Conservation (phyloP, 495 filamentous ascomycete species). For the Pseudevernia furfuracea region DNA sequence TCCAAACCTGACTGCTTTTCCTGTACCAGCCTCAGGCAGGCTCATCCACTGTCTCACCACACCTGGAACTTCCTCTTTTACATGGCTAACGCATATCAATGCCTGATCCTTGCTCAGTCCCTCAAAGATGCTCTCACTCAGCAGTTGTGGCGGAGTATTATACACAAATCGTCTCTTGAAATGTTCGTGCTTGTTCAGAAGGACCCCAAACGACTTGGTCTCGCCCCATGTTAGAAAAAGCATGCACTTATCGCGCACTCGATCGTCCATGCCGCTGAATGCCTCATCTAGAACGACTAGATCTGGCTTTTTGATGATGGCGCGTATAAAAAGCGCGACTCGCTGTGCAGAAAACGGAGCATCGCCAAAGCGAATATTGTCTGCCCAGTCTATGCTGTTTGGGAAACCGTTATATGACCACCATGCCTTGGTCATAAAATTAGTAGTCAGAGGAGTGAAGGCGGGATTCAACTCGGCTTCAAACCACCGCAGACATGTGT, state of each 20-base stretch:
- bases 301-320: constrained; percentile 74
- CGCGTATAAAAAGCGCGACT: constrained; percentile 75
- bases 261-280: constrained; percentile 80
- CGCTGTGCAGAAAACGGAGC: constrained; percentile 73
- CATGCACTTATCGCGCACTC: constrained; percentile 75
- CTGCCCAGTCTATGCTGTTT: constrained; percentile 56
- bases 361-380: constrained; percentile 60
- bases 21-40: constrained; percentile 57
- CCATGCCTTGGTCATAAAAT: not conserved
- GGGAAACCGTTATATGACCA: constrained; percentile 13
- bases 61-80: constrained; percentile 80
- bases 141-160: not conserved
- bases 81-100: constrained; percentile 78
- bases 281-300: constrained; percentile 89
- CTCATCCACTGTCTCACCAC: constrained; percentile 73
- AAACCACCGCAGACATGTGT: constrained; percentile 65
- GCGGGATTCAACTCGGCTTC: constrained; percentile 60
- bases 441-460: not conserved
- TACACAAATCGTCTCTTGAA: not conserved
- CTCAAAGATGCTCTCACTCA: constrained; percentile 28
- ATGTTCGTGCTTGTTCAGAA: not conserved
- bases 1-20: constrained; percentile 49
- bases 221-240: constrained; percentile 63
- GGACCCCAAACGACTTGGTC: constrained; percentile 14
- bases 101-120: constrained; percentile 59